Base-by-base conservation (phyloP, 768 basidiomycete genomes). In the Pleurotus salmoneostramineus region DNA sequence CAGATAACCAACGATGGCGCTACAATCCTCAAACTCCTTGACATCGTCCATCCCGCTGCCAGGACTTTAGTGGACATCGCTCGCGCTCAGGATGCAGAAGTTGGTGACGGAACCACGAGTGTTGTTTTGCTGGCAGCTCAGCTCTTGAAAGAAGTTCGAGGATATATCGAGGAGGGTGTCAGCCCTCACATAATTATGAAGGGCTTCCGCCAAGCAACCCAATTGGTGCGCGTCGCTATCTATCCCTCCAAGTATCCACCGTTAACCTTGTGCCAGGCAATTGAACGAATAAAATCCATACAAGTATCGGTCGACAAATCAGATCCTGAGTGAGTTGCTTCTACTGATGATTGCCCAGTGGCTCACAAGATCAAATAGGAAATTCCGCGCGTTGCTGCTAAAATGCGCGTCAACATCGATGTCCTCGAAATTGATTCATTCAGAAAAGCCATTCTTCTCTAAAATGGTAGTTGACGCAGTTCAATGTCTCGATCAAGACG, bases 1-100 rank as follows among this genome's bases (percentile, higher is more conserved):
- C 96, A 97, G 76, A 99, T 99, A 69, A 98, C 97, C 17, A 99
- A 99, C 73, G 97, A 99, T 83, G 97, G 97, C 58, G 97, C 97
- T 36, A 99, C 97, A 60, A 97, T 99, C 69, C 80, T 99, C 68
- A 96, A 97, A 73, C 81, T 99, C 60, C 83, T 99, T 61, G 97
- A 99, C 62, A 95, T 99, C 69, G 89, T 99, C 1, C 97, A 99
- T 72, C 97, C 97, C 48, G 96, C 97, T 57, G 97, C 97, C 17
- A 85, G 93, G 68, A 96, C 95, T n/a, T 79, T 99, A 58, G 97
- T 98, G 48, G 97, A 99, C 67, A 98, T 98, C 68, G 97, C 95
- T 44, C 86, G 97, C 34, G 95, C 97, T 11, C 96, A 98, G 73
- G 97, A 98, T 70, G 95, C 95, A 15, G 95, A 98, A 71, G 93